These are phyloP conservation scores for Microdochium bolleyi DNA, from an alignment of 2,329 filamentous ascomycete genomes.

Conservation along the genomic window DNA sequence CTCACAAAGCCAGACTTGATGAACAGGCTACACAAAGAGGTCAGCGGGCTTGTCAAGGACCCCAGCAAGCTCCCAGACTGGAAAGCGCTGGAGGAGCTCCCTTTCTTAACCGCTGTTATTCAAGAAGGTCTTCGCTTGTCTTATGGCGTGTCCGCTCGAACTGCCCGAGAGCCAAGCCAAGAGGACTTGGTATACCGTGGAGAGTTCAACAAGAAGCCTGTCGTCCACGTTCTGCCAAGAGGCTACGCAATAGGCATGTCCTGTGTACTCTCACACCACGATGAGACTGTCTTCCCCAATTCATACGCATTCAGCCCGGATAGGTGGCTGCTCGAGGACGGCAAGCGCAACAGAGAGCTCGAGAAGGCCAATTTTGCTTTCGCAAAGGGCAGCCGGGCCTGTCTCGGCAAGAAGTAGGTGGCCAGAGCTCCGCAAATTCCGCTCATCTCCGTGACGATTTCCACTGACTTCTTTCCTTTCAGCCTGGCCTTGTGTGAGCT, in stretches of 20 bases:
- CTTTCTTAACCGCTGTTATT: conserved; percentile 3
- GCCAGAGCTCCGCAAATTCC: background rate
- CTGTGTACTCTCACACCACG: conserved; percentile 20
- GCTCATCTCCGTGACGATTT: background rate
- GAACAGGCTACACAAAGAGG: conserved; percentile 5
- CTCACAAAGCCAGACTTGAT: conserved; percentile 3
- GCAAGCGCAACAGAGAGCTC: background rate
- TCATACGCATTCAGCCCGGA: conserved; percentile 10
- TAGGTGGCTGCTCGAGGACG: conserved; percentile 12
- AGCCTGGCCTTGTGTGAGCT: background rate
- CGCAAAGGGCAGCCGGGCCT: conserved; percentile 15
- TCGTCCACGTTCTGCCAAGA: conserved; percentile 4
- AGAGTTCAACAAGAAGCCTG: background rate
- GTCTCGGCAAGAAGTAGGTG: conserved; percentile 1
- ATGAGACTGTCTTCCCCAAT: conserved; percentile 15
- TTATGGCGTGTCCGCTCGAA: conserved; percentile 1
- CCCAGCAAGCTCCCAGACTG: conserved; percentile 11
- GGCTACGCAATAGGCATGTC: conserved; percentile 24
- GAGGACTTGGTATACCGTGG: conserved; percentile 2
- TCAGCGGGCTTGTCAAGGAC: conserved; percentile 18
- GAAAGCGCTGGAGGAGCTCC: background rate
- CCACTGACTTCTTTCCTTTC: background rate
- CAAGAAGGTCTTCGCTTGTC: conserved; percentile 2
- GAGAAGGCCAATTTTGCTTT: background rate
- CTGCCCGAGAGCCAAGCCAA: conserved; percentile 1